Evolutionary conservation across 192 early-diverging fungal genomes (phyloP).

Genomic region (Coemansia sp.): DNA sequence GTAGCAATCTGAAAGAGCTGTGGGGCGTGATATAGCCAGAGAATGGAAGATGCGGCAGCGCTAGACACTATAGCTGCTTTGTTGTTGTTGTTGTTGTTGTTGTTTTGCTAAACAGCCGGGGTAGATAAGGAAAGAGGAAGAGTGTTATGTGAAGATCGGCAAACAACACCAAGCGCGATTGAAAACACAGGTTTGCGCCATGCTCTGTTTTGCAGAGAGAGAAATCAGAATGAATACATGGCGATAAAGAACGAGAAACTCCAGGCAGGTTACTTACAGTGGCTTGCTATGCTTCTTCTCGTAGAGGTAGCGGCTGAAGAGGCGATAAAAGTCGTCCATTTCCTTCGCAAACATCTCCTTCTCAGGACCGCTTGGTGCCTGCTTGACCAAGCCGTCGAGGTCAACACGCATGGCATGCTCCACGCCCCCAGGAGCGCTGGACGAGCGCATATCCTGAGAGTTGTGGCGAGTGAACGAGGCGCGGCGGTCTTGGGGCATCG

Average conservation of each 20-base stretch:
- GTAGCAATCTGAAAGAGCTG: background rate
- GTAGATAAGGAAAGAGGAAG: background rate
- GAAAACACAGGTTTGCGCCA: background rate
- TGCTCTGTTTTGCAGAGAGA: background rate
- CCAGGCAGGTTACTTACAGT: slow-evolving; percentile 40
- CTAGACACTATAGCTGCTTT: background rate
- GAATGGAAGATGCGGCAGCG: background rate
- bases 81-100: background rate
- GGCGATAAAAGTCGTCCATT: slow-evolving; percentile 82
- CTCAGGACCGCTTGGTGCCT: slow-evolving; percentile 42
- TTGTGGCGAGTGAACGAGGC: slow-evolving; percentile 51
- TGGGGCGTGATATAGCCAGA: background rate
- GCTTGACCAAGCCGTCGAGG: slow-evolving; percentile 41
- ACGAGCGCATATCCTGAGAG: slow-evolving; percentile 51
- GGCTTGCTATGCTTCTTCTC: slow-evolving; percentile 64
- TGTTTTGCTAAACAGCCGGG: background rate
- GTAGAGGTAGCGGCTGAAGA: slow-evolving; percentile 83
- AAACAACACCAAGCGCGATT: background rate
- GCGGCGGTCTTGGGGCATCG: slow-evolving; percentile 49
- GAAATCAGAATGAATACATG: background rate
- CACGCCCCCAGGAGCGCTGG: slow-evolving; percentile 41
- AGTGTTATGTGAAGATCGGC: background rate
- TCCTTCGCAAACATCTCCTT: slow-evolving; percentile 66
- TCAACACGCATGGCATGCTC: slow-evolving; percentile 55
- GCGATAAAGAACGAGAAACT: background rate